These are phyloP conservation scores for Dendrobium officinale DNA, from an alignment of 106 monocot species.

Conservation along the genomic window DNA sequence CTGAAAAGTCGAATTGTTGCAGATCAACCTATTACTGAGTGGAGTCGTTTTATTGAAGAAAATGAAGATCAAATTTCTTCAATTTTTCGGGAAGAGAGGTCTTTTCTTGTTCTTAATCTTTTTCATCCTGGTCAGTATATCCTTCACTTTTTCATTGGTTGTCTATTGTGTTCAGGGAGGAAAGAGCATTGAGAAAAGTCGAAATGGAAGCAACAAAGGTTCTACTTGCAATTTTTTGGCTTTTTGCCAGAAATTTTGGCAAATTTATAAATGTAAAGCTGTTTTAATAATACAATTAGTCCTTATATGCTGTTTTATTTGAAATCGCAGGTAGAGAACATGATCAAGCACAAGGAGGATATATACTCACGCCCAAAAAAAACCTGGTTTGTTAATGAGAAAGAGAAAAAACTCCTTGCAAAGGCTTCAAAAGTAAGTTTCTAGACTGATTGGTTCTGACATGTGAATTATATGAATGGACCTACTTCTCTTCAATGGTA, in stretches of 20 bases:
- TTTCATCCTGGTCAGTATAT: not conserved
- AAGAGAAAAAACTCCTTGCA: constrained; percentile 69
- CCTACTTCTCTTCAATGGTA: not conserved
- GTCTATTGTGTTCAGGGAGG: constrained; percentile 50
- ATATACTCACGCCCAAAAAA: constrained; percentile 91
- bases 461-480: not conserved
- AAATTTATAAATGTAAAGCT: not conserved
- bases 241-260: not conserved
- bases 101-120: constrained; percentile 8
- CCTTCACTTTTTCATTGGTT: not conserved
- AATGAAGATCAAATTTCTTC: constrained; percentile 78
- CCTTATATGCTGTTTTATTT: not conserved
- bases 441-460: not conserved
- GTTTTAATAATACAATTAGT: not conserved
- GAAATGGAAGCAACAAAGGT: constrained; percentile 99
- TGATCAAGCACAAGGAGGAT: constrained; percentile 84
- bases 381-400: constrained; percentile 89
- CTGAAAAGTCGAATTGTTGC: constrained; percentile 80
- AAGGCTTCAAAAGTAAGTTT: constrained; percentile 62
- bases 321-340: constrained; percentile 72
- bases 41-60: constrained; percentile 69
- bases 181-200: constrained; percentile 71
- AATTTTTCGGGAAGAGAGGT: constrained; percentile 89
- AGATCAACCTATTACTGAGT: constrained; percentile 67
- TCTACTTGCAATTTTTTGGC: not conserved